Percentiles rank a stretch among this genome's conserved stretches.
Evolutionary conservation across 352 stramenopile species (phyloP).

Genomic region (Phytophthora cryptogea): DNA sequence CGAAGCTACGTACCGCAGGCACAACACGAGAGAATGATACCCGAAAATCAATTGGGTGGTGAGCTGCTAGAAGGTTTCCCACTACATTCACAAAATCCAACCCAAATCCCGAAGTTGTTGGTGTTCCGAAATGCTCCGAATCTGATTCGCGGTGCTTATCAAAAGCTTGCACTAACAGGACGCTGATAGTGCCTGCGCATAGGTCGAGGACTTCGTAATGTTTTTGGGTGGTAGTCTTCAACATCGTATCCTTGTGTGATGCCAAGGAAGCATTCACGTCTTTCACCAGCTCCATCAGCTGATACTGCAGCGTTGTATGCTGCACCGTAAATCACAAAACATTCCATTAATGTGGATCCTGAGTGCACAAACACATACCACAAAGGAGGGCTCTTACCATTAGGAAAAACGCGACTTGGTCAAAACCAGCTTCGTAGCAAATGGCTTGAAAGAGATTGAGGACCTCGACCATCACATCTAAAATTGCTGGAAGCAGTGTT

Average conservation of each 20-base stretch:
- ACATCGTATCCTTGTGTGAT: slow-evolving; percentile 5
- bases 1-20: slow-evolving; percentile 32
- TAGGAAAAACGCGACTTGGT: slow-evolving; percentile 35
- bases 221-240: slow-evolving; percentile 6
- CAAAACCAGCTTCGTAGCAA: slow-evolving; percentile 21
- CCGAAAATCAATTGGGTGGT: slow-evolving; percentile 45
- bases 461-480: slow-evolving; percentile 44
- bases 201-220: slow-evolving; percentile 41
- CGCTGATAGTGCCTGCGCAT: slow-evolving; percentile 29
- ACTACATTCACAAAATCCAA: slow-evolving; percentile 22
- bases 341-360: not conserved
- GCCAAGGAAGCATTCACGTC: slow-evolving; percentile 34
- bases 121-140: slow-evolving; percentile 5
- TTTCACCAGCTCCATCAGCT: slow-evolving; percentile 44
- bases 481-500: slow-evolving; percentile 41
- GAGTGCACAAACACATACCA: not conserved
- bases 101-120: slow-evolving; percentile 14
- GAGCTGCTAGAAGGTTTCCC: slow-evolving; percentile 28
- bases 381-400: slow-evolving; percentile 25
- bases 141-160: slow-evolving; percentile 11
- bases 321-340: slow-evolving; percentile 9
- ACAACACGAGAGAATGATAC: slow-evolving; percentile 44
- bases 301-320: slow-evolving; percentile 50
- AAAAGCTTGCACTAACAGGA: slow-evolving; percentile 28
- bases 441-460: slow-evolving; percentile 44